These are phyloP conservation scores for Hirschioporus abietinus DNA, from an alignment of 768 basidiomycete genomes.

Conservation along the genomic window DNA sequence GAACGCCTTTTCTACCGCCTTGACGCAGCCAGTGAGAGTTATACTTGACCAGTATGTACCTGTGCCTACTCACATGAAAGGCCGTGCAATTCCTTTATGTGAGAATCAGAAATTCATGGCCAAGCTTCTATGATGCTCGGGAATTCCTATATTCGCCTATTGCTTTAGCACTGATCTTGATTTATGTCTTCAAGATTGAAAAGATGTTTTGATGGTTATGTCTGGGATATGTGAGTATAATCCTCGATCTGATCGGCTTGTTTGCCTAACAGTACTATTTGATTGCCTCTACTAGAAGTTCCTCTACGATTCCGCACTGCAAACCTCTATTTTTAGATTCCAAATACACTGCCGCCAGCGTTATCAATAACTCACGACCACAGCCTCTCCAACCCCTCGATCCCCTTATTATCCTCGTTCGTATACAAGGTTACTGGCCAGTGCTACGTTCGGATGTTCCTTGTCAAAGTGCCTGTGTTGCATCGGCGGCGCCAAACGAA, in stretches of 20 bases:
- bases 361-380: neutral
- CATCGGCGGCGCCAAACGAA: neutral
- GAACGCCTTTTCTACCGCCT: no score
- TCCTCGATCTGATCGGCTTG: neutral
- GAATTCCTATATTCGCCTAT: neutral
- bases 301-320: neutral
- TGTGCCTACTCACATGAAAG: no score
- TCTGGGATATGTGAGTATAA: neutral
- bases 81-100: neutral
- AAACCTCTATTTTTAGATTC: neutral
- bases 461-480: neutral
- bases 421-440: neutral
- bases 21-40: no score
- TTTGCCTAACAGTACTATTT: neutral
- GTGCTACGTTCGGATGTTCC: neutral
- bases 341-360: neutral
- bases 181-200: neutral
- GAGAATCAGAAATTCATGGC: neutral
- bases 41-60: no score
- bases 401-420: neutral
- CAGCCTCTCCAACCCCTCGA: neutral
- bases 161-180: neutral
- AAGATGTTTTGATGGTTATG: neutral
- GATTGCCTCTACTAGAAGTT: neutral
- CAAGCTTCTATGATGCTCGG: neutral